These are phyloP conservation scores for Cytospora schulzeri DNA, from an alignment of 2,329 filamentous ascomycete species.

Conservation along the genomic window DNA sequence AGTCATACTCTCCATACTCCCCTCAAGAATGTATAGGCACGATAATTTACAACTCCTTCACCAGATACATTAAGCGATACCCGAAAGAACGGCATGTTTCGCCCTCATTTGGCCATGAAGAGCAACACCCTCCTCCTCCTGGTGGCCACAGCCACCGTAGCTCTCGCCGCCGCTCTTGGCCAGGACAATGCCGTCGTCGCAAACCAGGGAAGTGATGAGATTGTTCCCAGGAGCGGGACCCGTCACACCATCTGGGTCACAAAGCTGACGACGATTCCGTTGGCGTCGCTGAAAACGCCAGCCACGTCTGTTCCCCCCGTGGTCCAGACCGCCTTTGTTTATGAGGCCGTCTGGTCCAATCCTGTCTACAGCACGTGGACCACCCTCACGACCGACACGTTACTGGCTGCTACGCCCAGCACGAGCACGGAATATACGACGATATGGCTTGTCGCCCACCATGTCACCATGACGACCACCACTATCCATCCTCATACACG, in stretches of 20 bases:
- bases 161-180: slow-evolving; percentile 35
- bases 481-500: background rate
- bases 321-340: background rate
- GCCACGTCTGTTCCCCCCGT: background rate
- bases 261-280: background rate
- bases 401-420: background rate
- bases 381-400: background rate
- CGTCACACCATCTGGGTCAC: background rate
- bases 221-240: background rate
- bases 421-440: background rate
- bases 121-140: slow-evolving; percentile 19
- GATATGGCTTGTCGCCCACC: background rate
- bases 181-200: background rate
- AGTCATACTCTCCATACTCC: background rate
- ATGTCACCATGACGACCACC: background rate
- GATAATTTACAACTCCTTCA: background rate
- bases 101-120: background rate
- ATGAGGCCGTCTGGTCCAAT: background rate
- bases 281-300: background rate
- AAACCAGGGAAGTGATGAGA: background rate
- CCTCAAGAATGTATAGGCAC: background rate
- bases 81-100: background rate
- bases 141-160: slow-evolving; percentile 43
- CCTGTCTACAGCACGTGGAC: background rate
- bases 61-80: background rate